Conservation (phyloP, 2,329 filamentous ascomycete species). For the Monosporascus sp. region DNA sequence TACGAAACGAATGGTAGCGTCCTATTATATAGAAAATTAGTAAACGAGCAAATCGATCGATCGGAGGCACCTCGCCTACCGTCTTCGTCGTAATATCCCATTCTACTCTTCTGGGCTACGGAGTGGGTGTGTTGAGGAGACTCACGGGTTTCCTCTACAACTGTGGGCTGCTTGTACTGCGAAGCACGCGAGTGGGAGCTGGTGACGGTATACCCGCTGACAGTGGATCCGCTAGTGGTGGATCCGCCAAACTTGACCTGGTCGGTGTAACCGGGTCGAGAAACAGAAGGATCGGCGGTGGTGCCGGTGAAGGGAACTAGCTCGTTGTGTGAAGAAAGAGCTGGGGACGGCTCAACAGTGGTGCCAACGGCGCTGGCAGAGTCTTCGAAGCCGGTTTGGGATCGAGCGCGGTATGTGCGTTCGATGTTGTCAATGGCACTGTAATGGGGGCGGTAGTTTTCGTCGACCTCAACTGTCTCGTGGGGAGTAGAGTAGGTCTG, state of each 20-base stretch:
- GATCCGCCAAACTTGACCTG: slow-evolving; percentile 47
- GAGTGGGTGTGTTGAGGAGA: slow-evolving; percentile 37
- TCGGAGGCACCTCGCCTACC: slow-evolving; percentile 34
- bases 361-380: slow-evolving; percentile 17
- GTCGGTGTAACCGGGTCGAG: slow-evolving; percentile 35
- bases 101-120: slow-evolving; percentile 45
- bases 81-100: slow-evolving; percentile 62
- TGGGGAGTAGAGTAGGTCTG: slow-evolving; percentile 46
- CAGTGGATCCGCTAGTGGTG: slow-evolving; percentile 44
- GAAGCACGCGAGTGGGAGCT: slow-evolving; percentile 35
- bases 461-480: slow-evolving; percentile 62
- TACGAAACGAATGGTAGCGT: slow-evolving; percentile 55
- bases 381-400: slow-evolving; percentile 44
- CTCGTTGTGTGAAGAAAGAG: slow-evolving; percentile 27
- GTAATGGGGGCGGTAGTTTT: slow-evolving; percentile 40
- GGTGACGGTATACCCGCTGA: slow-evolving; percentile 55
- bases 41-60: too few relatives aligned
- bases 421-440: slow-evolving; percentile 59
- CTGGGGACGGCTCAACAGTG: slow-evolving; percentile 27
- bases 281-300: slow-evolving; percentile 29
- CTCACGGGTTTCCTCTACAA: slow-evolving; percentile 64
- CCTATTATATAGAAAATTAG: slow-evolving; percentile 30
- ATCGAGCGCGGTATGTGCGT: slow-evolving; percentile 60
- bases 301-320: slow-evolving; percentile 29
- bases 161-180: slow-evolving; percentile 51